These are phyloP conservation scores for Nicotiana benthamiana DNA, from an alignment of 257 asterid genomes.

Conservation along the genomic window DNA sequence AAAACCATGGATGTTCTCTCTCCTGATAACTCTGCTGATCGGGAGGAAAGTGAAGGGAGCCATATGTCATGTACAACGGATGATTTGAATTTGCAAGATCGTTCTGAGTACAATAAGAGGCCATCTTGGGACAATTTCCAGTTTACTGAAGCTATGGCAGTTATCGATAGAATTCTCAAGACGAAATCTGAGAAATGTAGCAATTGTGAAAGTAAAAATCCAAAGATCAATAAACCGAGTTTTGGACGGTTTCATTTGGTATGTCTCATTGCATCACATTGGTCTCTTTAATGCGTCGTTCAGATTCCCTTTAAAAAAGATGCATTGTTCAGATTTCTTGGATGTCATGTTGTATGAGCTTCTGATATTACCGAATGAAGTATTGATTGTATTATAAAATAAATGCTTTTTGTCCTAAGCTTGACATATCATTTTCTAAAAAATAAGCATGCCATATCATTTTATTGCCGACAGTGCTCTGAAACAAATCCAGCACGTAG, in stretches of 20 bases:
- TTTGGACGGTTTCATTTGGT: conserved; percentile 91
- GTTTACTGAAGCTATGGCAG: conserved; percentile 69
- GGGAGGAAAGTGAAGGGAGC: conserved; percentile 58
- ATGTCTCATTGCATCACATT: conserved; percentile 19
- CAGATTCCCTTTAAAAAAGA: not conserved
- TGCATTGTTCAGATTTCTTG: not conserved
- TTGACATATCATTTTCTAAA: not conserved
- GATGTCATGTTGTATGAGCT: not conserved
- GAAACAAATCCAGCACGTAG: not conserved
- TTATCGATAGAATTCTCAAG: conserved; percentile 54
- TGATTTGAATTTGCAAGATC: conserved; percentile 23
- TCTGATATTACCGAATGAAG: not conserved
- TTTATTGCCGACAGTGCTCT: not conserved
- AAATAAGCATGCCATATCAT: not conserved
- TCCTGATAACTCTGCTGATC: conserved; percentile 15
- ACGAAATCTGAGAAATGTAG: conserved; percentile 31
- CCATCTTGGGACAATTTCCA: conserved; percentile 55
- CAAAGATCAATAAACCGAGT: conserved; percentile 62
- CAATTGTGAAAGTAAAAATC: conserved; percentile 41
- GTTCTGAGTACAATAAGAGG: conserved; percentile 20
- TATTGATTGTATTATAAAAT: not conserved
- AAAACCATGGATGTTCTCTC: conserved; percentile 28
- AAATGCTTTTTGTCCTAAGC: not conserved
- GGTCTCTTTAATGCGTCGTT: not conserved
- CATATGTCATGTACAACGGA: conserved; percentile 39